Evolutionary conservation across 805 yeast species (phyloP).

Genomic region (Kodamaea fukazawae): DNA sequence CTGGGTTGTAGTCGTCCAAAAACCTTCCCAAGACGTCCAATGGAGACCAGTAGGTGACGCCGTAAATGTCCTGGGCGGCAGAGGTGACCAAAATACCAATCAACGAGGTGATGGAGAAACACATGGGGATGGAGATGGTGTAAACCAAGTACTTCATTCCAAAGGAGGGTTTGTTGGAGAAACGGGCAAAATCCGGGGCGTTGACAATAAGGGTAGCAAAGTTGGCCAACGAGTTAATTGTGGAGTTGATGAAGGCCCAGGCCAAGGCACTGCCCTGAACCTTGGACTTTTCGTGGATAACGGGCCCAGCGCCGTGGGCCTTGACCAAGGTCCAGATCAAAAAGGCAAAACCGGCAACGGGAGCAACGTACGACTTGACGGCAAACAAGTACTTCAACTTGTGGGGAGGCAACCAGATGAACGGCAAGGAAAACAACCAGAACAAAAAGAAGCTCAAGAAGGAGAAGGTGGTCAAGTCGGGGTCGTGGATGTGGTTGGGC

Average conservation of each 20-base stretch:
- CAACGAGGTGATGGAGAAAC: constrained; percentile 77
- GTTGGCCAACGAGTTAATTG: constrained; percentile 80
- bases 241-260: constrained; percentile 79
- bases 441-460: constrained; percentile 77
- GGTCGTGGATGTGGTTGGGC: constrained; percentile 56
- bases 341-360: constrained; percentile 80
- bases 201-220: constrained; percentile 86
- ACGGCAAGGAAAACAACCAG: constrained; percentile 78
- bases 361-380: constrained; percentile 72
- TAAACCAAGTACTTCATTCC: constrained; percentile 40
- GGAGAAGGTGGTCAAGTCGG: constrained; percentile 67
- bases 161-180: constrained; percentile 52
- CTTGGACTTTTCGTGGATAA: constrained; percentile 50
- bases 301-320: constrained; percentile 77
- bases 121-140: constrained; percentile 67
- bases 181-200: constrained; percentile 87
- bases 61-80: constrained; percentile 66
- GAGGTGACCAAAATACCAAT: constrained; percentile 85
- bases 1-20: constrained; percentile 47
- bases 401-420: constrained; percentile 80
- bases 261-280: constrained; percentile 61
- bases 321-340: constrained; percentile 80
- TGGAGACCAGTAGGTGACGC: constrained; percentile 79
- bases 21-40: constrained; percentile 68
- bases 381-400: constrained; percentile 80